Evolutionary conservation across 805 yeast species (phyloP).

Genomic region (Saturnispora quitensis): DNA sequence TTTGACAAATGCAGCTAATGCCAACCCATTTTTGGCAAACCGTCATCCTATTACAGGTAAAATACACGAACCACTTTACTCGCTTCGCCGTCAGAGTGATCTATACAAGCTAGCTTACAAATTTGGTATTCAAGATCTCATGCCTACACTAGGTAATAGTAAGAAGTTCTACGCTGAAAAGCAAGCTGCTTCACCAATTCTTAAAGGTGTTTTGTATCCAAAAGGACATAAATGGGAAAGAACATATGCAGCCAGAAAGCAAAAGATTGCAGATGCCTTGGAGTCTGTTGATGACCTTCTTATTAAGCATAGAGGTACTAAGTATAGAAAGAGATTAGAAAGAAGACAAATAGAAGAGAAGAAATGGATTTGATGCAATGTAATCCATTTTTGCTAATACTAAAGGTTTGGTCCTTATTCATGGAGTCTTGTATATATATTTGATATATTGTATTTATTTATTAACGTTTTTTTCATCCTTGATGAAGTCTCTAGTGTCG

Average conservation of each 20-base stretch:
- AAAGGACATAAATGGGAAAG: constrained; percentile 80
- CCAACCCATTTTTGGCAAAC: constrained; percentile 84
- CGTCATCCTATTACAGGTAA: constrained; percentile 73
- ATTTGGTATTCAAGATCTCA: constrained; percentile 68
- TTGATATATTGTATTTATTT: not conserved
- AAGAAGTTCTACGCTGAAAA: constrained; percentile 75
- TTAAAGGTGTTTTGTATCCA: constrained; percentile 70
- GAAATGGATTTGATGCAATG: constrained; percentile 29
- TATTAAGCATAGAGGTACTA: constrained; percentile 52
- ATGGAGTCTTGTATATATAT: constrained; percentile 9
- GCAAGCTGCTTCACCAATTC: constrained; percentile 55
- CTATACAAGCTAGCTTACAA: constrained; percentile 73
- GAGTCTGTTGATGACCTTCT: constrained; percentile 59
- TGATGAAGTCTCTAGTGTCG: not conserved
- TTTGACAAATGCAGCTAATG: constrained; percentile 52
- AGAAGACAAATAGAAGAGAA: constrained; percentile 30
- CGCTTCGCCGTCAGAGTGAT: constrained; percentile 75
- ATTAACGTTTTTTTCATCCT: too few relatives aligned
- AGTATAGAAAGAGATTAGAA: constrained; percentile 36
- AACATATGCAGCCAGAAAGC: constrained; percentile 47
- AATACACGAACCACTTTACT: constrained; percentile 69
- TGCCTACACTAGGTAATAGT: constrained; percentile 54
- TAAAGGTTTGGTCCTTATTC: not conserved
- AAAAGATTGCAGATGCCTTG: constrained; percentile 57
- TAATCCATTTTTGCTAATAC: not conserved